These are phyloP conservation scores for Pyrenophora tritici-repentis DNA, from an alignment of 2,329 filamentous ascomycete genomes.

Conservation along the genomic window DNA sequence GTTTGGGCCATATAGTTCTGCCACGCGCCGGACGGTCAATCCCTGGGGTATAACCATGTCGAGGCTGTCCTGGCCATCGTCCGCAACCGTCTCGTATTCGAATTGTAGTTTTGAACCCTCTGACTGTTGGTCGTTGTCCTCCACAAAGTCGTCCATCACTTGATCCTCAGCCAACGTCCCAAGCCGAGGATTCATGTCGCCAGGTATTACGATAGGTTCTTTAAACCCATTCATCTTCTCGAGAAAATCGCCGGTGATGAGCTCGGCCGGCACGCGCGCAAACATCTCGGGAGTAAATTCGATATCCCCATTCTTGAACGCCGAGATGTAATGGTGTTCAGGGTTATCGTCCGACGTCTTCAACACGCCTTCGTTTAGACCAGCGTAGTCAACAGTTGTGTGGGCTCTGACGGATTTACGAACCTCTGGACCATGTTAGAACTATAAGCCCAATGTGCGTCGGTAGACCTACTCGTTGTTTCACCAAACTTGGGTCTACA, in stretches of 20 bases:
- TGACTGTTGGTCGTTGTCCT: slow-evolving; percentile 28
- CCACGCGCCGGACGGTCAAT: slow-evolving; percentile 66
- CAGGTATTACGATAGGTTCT: slow-evolving; percentile 70
- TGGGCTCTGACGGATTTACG: slow-evolving; percentile 69
- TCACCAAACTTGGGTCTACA: slow-evolving; percentile 65
- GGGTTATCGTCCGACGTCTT: slow-evolving; percentile 67
- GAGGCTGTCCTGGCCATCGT: slow-evolving; percentile 67
- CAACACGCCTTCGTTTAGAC: slow-evolving; percentile 68
- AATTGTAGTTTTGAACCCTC: slow-evolving; percentile 42
- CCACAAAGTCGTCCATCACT: background rate
- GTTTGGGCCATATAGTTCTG: slow-evolving; percentile 66
- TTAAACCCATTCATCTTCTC: slow-evolving; percentile 67
- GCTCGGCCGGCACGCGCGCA: slow-evolving; percentile 65
- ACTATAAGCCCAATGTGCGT: slow-evolving; percentile 28
- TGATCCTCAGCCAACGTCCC: slow-evolving; percentile 4
- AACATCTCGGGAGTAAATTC: slow-evolving; percentile 65
- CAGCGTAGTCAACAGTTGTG: slow-evolving; percentile 70
- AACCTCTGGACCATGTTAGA: slow-evolving; percentile 52
- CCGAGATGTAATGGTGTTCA: slow-evolving; percentile 71
- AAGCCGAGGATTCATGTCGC: slow-evolving; percentile 62
- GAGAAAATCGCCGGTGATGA: slow-evolving; percentile 67
- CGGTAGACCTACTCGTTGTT: slow-evolving; percentile 59
- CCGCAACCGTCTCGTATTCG: slow-evolving; percentile 56
- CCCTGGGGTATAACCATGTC: slow-evolving; percentile 71
- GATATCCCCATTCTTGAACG: slow-evolving; percentile 68